Base-by-base conservation (phyloP, 1,284 basidiomycete genomes). In the Rugosomyces carneus region DNA sequence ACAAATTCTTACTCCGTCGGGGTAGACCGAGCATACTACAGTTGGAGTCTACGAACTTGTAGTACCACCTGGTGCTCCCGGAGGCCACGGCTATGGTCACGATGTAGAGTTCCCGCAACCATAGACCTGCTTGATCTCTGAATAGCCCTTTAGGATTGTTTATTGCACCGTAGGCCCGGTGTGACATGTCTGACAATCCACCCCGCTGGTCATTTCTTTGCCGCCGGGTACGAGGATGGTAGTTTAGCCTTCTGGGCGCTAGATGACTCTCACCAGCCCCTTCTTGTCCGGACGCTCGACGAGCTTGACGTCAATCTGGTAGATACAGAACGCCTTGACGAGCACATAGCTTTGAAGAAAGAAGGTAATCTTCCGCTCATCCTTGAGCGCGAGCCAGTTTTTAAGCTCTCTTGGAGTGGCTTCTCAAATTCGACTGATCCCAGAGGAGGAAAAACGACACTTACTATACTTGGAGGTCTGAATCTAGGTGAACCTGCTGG, bases 221-320 rank as follows among this genome's bases (percentile, higher is more conserved):
- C 73, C 21, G 78, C 79, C 34, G 88, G 89, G 1, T 80, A 95
- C 60, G 74, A 79, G n/a, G 93, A 97, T 62, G 93, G 93, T 7
- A 84, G 80, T 40, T 76, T 97, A 38, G 80, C 87, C 3, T 91
- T 95, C 62, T 95, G 92, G 88, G 82, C 85, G 1, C 69, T 86
- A 3, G 81, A 87, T 37, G 89, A 95, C 52, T 79, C 87, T 54
- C 83, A 88, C 52, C 80, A 81, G 49, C 92, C 92, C 0, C 67
- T 96, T 21, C 72, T 84, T 53, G 88, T 93, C 6, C 75, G 88
- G 37, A 92, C 89, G 0, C 62, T 92, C 16, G 75, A 80, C 34
- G 66, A 68, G 6, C 56, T 71, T 9, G 73, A 83, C 52, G 71
- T 82, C 16, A 69, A 80, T 54, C 48, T 68, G 15, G 69, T 80